Percentiles rank a stretch among this genome's conserved stretches.
Conservation (phyloP, 1,284 basidiomycete genomes). For the Ustilago crameri region DNA sequence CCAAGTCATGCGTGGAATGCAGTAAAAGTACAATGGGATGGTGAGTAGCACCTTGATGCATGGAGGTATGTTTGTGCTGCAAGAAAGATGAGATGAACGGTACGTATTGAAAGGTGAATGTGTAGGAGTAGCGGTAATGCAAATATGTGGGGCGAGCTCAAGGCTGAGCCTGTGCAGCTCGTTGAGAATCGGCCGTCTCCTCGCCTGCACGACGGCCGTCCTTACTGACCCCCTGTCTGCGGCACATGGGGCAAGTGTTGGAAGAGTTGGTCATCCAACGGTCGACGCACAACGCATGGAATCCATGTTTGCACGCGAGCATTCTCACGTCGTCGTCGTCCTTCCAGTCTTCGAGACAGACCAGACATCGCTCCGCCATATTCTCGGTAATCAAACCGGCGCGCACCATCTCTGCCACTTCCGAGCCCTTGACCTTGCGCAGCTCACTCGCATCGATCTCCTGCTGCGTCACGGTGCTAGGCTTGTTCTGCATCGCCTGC, state of each 20-base stretch:
- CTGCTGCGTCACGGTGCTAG: slow-evolving; percentile 53
- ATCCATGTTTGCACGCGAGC: slow-evolving; percentile 60
- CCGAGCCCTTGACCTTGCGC: slow-evolving; percentile 37
- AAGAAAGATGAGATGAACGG: neutral
- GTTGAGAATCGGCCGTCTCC: slow-evolving; percentile 43
- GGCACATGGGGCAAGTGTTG: slow-evolving; percentile 61
- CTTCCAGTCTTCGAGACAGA: slow-evolving; percentile 65
- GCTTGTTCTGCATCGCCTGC: slow-evolving; percentile 56
- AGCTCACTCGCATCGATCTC: slow-evolving; percentile 61
- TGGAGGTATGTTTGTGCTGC: neutral
- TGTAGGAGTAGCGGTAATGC: neutral
- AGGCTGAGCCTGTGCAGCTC: slow-evolving; percentile 27
- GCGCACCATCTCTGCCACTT: slow-evolving; percentile 36
- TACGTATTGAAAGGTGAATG: neutral
- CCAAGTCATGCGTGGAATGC: slow-evolving; percentile 12
- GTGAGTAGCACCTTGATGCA: slow-evolving; percentile 1
- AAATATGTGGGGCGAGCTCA: slow-evolving; percentile 1
- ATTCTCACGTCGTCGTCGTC: slow-evolving; percentile 57
- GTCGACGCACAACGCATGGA: slow-evolving; percentile 61
- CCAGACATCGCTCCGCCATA: slow-evolving; percentile 61
- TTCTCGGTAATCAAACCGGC: slow-evolving; percentile 60
- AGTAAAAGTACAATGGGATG: slow-evolving; percentile 32
- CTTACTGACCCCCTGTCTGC: slow-evolving; percentile 48
- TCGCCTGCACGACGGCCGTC: slow-evolving; percentile 41
- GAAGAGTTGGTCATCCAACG: slow-evolving; percentile 57